Evolutionary conservation across 176 grass and related monocot species (phyloP).

Genomic region (Luzula sylvatica): DNA sequence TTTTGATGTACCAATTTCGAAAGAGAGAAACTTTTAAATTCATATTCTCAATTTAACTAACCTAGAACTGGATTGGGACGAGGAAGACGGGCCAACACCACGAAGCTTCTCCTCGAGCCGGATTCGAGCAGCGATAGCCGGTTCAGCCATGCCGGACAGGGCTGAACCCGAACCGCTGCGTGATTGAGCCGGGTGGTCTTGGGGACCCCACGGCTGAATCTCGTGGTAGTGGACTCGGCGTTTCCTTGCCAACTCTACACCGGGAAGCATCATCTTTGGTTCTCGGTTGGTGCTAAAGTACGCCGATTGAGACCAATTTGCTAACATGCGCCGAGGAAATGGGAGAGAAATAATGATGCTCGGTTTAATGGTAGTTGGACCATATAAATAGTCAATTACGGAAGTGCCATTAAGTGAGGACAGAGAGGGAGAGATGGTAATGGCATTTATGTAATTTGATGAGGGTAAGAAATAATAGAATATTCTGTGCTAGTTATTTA

Average conservation of each 20-base stretch:
- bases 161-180: not conserved
- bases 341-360: not conserved
- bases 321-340: not conserved
- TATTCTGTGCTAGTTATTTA: not conserved
- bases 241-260: slow-evolving; percentile 66
- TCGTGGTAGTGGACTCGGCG: slow-evolving; percentile 60
- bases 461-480: not conserved
- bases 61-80: slow-evolving; percentile 22
- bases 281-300: not conserved
- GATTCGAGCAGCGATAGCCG: slow-evolving; percentile 46
- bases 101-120: slow-evolving; percentile 83
- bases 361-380: not conserved
- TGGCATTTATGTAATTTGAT: not conserved
- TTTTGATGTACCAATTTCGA: not conserved
- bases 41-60: not conserved
- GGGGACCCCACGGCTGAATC: not conserved
- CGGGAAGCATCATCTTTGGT: slow-evolving; percentile 47
- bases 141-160: slow-evolving; percentile 24
- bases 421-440: not conserved
- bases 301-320: not conserved
- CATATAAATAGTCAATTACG: slow-evolving; percentile 4
- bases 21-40: not conserved
- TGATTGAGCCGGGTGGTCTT: slow-evolving; percentile 10
- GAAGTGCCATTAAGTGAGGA: not conserved
- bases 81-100: slow-evolving; percentile 9